These are phyloP conservation scores for Punctularia strigosozonata DNA, from an alignment of 768 basidiomycete genomes.

Conservation along the genomic window DNA sequence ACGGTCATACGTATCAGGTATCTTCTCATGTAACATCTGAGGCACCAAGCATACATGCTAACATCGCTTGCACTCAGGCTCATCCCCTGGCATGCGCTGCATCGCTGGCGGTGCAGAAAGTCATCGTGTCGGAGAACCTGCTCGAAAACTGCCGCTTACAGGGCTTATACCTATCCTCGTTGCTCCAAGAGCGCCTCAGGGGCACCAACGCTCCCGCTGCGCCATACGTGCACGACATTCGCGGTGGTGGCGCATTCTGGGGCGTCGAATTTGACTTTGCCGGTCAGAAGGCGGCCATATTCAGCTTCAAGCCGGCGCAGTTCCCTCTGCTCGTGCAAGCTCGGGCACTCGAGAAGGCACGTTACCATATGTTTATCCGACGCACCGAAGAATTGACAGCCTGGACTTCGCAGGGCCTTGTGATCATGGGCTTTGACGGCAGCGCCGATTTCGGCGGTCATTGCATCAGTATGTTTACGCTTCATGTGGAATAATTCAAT, in stretches of 20 bases:
- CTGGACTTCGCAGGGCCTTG: too few relatives aligned
- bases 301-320: slow-evolving; percentile 37
- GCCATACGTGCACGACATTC: slow-evolving; percentile 66
- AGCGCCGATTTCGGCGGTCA: slow-evolving; percentile 64
- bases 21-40: too few relatives aligned
- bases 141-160: slow-evolving; percentile 48
- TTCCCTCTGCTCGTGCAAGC: slow-evolving; percentile 69
- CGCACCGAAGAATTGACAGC: too few relatives aligned
- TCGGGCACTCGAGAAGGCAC: slow-evolving; percentile 52
- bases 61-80: slow-evolving; percentile 36
- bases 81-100: slow-evolving; percentile 73
- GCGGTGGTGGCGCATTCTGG: slow-evolving; percentile 81
- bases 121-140: slow-evolving; percentile 60
- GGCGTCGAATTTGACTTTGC: slow-evolving; percentile 72
- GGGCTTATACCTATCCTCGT: slow-evolving; percentile 43
- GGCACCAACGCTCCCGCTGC: slow-evolving; percentile 44
- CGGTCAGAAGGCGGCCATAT: slow-evolving; percentile 22
- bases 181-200: slow-evolving; percentile 43
- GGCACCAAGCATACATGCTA: too few relatives aligned
- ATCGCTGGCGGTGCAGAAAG: slow-evolving; percentile 69
- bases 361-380: too few relatives aligned
- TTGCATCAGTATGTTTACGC: too few relatives aligned
- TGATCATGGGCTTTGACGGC: slow-evolving; percentile 67
- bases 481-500: too few relatives aligned
- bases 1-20: slow-evolving; percentile 81